phyloP scores from a whole-genome alignment of 2,329 filamentous ascomycete genomes.

The Cephalotrichum gorgonifer region DNA sequence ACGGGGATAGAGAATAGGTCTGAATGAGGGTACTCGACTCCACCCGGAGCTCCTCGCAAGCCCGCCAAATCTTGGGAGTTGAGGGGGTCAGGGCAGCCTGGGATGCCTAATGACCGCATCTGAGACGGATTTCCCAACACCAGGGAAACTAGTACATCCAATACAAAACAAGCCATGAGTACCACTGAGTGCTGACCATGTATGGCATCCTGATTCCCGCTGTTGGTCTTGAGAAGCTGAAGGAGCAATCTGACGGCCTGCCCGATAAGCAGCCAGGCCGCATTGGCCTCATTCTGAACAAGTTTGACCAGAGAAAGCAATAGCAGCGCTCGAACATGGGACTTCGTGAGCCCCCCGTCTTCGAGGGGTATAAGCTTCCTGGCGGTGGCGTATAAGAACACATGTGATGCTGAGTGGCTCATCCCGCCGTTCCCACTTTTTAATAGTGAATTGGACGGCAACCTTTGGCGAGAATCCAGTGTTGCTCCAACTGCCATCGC shows the following conservation, averaged over 20 bases:
- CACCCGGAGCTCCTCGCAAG: neutral
- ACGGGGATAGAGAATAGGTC: neutral
- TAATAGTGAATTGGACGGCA: constrained; percentile 17
- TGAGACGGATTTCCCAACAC: constrained; percentile 39
- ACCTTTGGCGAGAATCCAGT: constrained; percentile 28
- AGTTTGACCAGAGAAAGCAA: constrained; percentile 54
- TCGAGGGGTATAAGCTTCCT: constrained; percentile 31
- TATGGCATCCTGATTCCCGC: neutral
- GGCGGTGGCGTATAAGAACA: constrained; percentile 39
- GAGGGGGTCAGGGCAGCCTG: constrained; percentile 34
- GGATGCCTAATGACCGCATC: constrained; percentile 22
- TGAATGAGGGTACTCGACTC: neutral
- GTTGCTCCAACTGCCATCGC: constrained; percentile 46
- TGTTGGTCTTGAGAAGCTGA: constrained; percentile 11
- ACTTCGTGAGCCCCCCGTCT: neutral
- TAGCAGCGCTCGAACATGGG: constrained; percentile 28
- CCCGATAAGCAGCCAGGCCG: constrained; percentile 56
- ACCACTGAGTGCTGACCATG: constrained; percentile 12
- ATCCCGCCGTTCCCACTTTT: neutral
- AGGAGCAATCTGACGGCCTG: constrained; percentile 42
- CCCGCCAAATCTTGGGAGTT: constrained; percentile 21
- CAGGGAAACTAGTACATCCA: constrained; percentile 49
- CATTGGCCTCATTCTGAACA: constrained; percentile 41
- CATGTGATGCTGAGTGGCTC: neutral
- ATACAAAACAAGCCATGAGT: constrained; percentile 46